These are phyloP conservation scores for Lactuca saligna DNA, from an alignment of 129 eudicot genomes.

Conservation along the genomic window DNA sequence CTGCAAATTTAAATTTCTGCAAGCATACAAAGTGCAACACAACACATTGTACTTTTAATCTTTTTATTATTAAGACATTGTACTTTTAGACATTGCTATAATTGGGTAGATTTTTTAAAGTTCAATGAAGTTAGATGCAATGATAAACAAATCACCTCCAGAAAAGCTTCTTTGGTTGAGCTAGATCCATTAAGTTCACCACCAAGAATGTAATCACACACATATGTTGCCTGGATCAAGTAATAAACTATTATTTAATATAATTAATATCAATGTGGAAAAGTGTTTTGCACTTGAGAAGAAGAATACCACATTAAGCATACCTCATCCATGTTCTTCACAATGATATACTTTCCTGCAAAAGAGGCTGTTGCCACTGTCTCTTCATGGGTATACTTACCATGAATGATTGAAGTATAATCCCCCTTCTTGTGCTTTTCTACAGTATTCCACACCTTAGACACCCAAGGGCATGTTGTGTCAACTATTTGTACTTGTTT, in stretches of 20 bases:
- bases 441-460: constrained; percentile 92
- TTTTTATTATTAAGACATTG: too few relatives aligned
- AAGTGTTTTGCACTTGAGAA: constrained; percentile 5
- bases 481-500: constrained; percentile 92
- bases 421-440: constrained; percentile 95
- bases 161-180: constrained; percentile 84
- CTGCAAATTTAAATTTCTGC: constrained; percentile 91
- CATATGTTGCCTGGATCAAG: constrained; percentile 69
- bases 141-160: constrained; percentile 48
- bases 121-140: not conserved
- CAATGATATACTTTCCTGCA: constrained; percentile 85
- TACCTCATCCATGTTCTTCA: constrained; percentile 88
- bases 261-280: not conserved
- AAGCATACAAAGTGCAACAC: constrained; percentile 18
- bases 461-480: constrained; percentile 97
- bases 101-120: too few relatives aligned
- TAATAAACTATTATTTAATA: constrained; percentile 9
- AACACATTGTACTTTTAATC: too few relatives aligned
- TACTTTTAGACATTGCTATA: too few relatives aligned
- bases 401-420: constrained; percentile 86
- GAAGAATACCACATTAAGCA: not conserved
- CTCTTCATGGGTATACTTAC: constrained; percentile 87
- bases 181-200: constrained; percentile 93
- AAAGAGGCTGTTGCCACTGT: constrained; percentile 95
- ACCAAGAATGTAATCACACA: constrained; percentile 95